A percentile compares a stretch with the other conserved stretches of the same genome.
These are phyloP conservation scores for Poa annua DNA, from an alignment of 176 grass and related monocot genomes.

Conservation along the genomic window DNA sequence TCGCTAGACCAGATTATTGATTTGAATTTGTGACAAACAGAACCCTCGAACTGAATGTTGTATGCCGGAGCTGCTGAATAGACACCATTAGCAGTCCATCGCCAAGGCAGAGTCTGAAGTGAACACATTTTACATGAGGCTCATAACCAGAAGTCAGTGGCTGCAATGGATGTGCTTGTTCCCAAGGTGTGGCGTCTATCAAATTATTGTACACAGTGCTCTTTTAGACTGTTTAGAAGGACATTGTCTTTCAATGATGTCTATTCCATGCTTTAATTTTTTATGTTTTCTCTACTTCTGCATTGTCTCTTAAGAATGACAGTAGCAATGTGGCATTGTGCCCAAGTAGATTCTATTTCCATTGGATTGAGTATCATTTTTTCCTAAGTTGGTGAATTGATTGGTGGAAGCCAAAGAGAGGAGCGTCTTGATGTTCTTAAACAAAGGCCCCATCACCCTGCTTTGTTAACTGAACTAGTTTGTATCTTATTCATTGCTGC, in stretches of 20 bases:
- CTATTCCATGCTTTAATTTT: not conserved
- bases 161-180: conserved; percentile 99
- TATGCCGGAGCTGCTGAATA: too few species aligned
- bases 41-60: too few species aligned
- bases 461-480: not conserved
- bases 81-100: too few species aligned
- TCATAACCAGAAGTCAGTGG: conserved; percentile 86
- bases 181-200: conserved; percentile 68
- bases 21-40: too few species aligned
- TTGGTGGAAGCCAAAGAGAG: conserved; percentile 99
- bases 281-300: not conserved
- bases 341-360: not conserved
- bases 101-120: too few species aligned
- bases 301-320: not conserved
- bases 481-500: not conserved
- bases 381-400: conserved; percentile 85
- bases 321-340: not conserved
- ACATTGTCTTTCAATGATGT: not conserved
- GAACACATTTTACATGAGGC: conserved; percentile 96
- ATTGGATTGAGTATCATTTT: conserved; percentile 36
- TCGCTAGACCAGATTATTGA: too few species aligned
- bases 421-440: conserved; percentile 79
- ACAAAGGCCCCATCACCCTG: conserved; percentile 53
- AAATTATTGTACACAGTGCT: not conserved
- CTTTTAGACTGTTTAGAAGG: not conserved